These are phyloP conservation scores for Naganishia sp. DNA, from an alignment of 1,284 basidiomycete genomes.

Conservation along the genomic window DNA sequence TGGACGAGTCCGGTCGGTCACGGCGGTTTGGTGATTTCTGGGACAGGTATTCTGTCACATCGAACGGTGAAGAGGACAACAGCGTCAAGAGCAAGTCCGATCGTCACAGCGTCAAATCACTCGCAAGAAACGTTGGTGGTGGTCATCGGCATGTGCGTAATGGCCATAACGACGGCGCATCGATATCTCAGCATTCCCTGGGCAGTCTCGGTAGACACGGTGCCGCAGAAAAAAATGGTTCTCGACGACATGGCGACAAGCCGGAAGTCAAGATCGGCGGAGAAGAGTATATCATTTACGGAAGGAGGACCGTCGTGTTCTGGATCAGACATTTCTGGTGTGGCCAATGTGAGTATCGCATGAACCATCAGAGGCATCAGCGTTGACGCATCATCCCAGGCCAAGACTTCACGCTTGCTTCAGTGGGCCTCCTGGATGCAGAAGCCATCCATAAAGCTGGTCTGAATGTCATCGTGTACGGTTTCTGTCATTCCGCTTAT, in stretches of 20 bases:
- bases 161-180: not conserved
- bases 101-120: not conserved
- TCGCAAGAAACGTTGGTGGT: not conserved
- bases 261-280: slow-evolving; percentile 20
- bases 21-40: slow-evolving; percentile 33
- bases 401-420: slow-evolving; percentile 51
- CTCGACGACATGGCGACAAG: not conserved
- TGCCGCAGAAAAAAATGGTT: not conserved
- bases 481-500: not conserved
- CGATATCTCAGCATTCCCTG: not conserved
- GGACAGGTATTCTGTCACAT: slow-evolving; percentile 6
- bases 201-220: not conserved
- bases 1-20: slow-evolving; percentile 24
- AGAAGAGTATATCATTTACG: slow-evolving; percentile 29
- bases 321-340: slow-evolving; percentile 53
- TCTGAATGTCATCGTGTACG: slow-evolving; percentile 44
- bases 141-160: not conserved
- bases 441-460: slow-evolving; percentile 42
- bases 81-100: not conserved
- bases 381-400: slow-evolving; percentile 23
- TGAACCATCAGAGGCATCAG: not conserved
- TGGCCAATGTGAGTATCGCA: slow-evolving; percentile 42
- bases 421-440: slow-evolving; percentile 46
- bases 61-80: not conserved
- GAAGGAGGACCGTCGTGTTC: slow-evolving; percentile 46